These are phyloP conservation scores for Thelephora terrestris DNA, from an alignment of 1,284 basidiomycete species.

Conservation along the genomic window DNA sequence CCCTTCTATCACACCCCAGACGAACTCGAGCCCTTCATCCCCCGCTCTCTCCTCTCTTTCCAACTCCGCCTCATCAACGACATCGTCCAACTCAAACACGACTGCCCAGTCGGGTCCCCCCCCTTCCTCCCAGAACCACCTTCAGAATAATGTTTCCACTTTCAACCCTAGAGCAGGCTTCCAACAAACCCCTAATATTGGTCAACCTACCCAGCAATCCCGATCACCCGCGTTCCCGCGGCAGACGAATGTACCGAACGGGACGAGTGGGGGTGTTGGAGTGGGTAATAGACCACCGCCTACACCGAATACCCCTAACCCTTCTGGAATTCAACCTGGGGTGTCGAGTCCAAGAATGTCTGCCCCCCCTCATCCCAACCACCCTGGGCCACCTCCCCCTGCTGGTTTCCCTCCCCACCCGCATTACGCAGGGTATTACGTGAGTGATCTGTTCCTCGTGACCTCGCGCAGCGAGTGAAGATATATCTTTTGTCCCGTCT, in stretches of 20 bases:
- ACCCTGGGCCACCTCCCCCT: constrained; percentile 30
- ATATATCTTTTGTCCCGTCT: background rate
- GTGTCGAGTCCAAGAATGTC: constrained; percentile 58
- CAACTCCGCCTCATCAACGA: constrained; percentile 35
- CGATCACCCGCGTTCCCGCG: constrained; percentile 58
- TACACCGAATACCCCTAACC: constrained; percentile 40
- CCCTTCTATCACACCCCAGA: constrained; percentile 26
- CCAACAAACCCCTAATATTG: constrained; percentile 19
- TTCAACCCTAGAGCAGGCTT: constrained; percentile 23
- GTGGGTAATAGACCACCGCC: constrained; percentile 43
- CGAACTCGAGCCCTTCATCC: constrained; percentile 27
- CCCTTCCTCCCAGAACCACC: constrained; percentile 36
- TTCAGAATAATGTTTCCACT: constrained; percentile 31
- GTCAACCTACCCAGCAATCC: constrained; percentile 24
- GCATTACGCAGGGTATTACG: constrained; percentile 32
- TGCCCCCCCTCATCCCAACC: constrained; percentile 33
- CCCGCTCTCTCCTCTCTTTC: constrained; percentile 30
- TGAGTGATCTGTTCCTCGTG: constrained; percentile 17
- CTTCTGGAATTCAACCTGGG: constrained; percentile 28
- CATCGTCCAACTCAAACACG: constrained; percentile 22
- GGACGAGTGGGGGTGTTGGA: constrained; percentile 30
- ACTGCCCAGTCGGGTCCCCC: constrained; percentile 27
- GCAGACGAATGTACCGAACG: constrained; percentile 42
- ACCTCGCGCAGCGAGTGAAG: constrained; percentile 5
- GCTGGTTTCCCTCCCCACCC: constrained; percentile 29